These are phyloP conservation scores for Eucalyptus tenuipes DNA, from an alignment of 345 rosid species.

Conservation along the genomic window DNA sequence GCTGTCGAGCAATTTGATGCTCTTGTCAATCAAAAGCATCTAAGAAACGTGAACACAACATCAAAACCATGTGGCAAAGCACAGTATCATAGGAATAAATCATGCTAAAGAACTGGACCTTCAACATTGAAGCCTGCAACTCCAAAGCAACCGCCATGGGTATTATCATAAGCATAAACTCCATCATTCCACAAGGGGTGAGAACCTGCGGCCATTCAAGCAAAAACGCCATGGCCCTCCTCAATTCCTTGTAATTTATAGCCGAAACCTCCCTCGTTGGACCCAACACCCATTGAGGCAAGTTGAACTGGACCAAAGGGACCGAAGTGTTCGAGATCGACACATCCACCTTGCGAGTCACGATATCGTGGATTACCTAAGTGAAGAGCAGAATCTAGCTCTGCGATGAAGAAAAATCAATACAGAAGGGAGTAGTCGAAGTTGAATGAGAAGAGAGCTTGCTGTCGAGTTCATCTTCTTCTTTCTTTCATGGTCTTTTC, in stretches of 20 bases:
- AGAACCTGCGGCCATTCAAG: conserved; percentile 71
- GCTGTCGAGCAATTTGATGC: conserved; percentile 51
- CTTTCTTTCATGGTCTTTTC: no score
- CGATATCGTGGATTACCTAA: conserved; percentile 43
- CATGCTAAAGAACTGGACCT: conserved; percentile 83
- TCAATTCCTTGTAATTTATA: conserved; percentile 79
- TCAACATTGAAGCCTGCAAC: conserved; percentile 84
- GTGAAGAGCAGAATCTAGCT: conserved; percentile 67
- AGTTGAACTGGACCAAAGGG: conserved; percentile 74
- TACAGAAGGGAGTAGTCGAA: no score
- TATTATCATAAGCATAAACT: conserved; percentile 71
- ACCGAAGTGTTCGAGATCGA: conserved; percentile 63
- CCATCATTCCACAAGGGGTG: conserved; percentile 71
- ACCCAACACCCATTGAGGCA: conserved; percentile 34
- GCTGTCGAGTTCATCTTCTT: no score
- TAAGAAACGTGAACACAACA: conserved; percentile 41
- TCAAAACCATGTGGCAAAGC: conserved; percentile 60
- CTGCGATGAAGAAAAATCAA: conserved; percentile 16
- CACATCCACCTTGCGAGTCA: conserved; percentile 37
- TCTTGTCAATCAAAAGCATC: conserved; percentile 81
- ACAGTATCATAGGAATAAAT: conserved; percentile 73
- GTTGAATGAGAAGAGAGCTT: no score
- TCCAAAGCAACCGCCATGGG: conserved; percentile 66
- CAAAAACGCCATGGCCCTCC: conserved; percentile 79
- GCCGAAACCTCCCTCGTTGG: conserved; percentile 19